Conservation (phyloP, 1,284 basidiomycete genomes). For the Serendipita sp. region DNA sequence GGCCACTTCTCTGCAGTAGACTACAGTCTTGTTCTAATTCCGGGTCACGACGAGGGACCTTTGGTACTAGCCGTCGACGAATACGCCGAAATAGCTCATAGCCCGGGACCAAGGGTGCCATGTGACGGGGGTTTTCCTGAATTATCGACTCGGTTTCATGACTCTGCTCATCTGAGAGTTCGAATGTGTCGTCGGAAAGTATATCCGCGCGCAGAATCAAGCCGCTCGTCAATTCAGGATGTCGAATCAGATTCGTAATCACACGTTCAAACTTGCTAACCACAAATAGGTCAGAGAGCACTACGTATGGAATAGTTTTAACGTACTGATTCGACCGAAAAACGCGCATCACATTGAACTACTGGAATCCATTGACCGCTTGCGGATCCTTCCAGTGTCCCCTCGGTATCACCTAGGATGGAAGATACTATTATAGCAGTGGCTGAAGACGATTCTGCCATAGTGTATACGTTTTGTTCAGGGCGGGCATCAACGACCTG, state of each 20-base stretch:
- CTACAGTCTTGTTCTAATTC: slow-evolving; percentile 64
- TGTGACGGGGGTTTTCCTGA: neutral
- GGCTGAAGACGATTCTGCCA: no score
- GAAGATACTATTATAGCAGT: no score
- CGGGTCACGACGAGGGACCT: slow-evolving; percentile 54
- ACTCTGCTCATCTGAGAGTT: slow-evolving; percentile 27
- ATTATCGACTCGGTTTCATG: neutral
- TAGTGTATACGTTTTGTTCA: no score
- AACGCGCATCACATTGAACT: no score
- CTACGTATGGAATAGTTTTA: no score
- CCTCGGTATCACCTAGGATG: no score
- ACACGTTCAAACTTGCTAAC: slow-evolving; percentile 47
- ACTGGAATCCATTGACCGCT: no score
- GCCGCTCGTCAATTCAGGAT: slow-evolving; percentile 74
- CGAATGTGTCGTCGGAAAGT: slow-evolving; percentile 29
- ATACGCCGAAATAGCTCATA: slow-evolving; percentile 32
- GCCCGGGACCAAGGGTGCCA: slow-evolving; percentile 14
- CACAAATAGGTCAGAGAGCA: neutral
- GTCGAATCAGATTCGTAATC: slow-evolving; percentile 49
- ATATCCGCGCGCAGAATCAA: slow-evolving; percentile 65
- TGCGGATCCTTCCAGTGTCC: no score
- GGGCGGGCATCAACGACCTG: no score
- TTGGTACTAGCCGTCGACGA: slow-evolving; percentile 50
- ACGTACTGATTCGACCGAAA: no score
- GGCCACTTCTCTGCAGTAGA: slow-evolving; percentile 30